phyloP scores from a whole-genome alignment of 371 early-diverging fungal genomes.

The Syncephalis plumigaleata region DNA sequence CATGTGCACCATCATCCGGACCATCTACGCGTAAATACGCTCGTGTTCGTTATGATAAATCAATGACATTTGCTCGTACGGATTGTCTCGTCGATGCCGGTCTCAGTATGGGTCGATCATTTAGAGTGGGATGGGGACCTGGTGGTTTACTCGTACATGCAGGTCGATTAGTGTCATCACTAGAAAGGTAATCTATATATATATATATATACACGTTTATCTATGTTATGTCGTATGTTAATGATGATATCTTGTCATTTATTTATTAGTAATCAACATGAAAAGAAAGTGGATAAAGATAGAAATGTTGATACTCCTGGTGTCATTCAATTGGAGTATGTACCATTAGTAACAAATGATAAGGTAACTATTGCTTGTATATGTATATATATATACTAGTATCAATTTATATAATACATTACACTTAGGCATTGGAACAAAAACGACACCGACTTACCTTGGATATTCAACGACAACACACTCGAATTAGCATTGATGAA shows the following conservation, averaged over 20 bases:
- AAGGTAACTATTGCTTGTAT: no score
- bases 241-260: no score
- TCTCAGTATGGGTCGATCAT: slow-evolving; percentile 47
- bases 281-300: neutral
- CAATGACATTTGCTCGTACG: slow-evolving; percentile 13
- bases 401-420: neutral
- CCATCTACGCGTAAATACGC: slow-evolving; percentile 14
- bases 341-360: no score
- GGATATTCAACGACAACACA: slow-evolving; percentile 9
- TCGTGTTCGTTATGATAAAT: slow-evolving; percentile 12
- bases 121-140: slow-evolving; percentile 61
- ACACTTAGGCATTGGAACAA: slow-evolving; percentile 7
- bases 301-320: no score
- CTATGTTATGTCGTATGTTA: neutral
- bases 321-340: no score
- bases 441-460: slow-evolving; percentile 10
- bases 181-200: no score
- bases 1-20: neutral
- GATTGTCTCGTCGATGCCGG: slow-evolving; percentile 37
- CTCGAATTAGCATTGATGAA: slow-evolving; percentile 10
- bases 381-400: no score
- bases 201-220: neutral
- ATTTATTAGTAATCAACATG: neutral
- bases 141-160: slow-evolving; percentile 31
- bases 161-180: slow-evolving; percentile 8